phyloP scores from a whole-genome alignment of 495 filamentous ascomycete genomes.

The Bathelium albidoporum region DNA sequence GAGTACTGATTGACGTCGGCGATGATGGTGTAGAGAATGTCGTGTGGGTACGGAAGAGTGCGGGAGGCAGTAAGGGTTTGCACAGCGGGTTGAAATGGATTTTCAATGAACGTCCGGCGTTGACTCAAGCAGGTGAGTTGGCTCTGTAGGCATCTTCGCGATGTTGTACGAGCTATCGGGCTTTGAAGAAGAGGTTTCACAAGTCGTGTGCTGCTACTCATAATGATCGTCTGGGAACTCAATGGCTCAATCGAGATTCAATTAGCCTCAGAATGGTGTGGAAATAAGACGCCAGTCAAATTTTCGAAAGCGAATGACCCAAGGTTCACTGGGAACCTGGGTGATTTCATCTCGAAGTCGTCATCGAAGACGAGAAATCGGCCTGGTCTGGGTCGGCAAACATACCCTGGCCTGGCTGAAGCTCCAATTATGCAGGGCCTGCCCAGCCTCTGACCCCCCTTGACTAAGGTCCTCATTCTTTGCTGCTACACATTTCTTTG shows the following conservation, averaged over 20 bases:
- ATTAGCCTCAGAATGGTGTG: not conserved
- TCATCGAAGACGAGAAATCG: constrained; percentile 4
- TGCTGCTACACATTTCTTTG: too few species aligned
- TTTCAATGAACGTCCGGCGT: constrained; percentile 25
- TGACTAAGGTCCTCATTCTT: too few species aligned
- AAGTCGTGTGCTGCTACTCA: not conserved
- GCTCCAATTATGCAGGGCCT: not conserved
- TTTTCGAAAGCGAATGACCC: not conserved
- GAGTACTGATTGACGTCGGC: constrained; percentile 74
- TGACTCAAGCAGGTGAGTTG: not conserved
- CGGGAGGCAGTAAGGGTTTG: constrained; percentile 57
- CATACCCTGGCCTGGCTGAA: too few species aligned
- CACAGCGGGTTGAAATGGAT: constrained; percentile 19
- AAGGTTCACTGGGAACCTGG: not conserved
- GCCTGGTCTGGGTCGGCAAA: too few species aligned
- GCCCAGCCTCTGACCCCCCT: too few species aligned
- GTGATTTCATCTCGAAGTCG: not conserved
- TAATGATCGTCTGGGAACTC: not conserved
- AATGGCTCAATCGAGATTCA: not conserved
- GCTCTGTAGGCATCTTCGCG: not conserved
- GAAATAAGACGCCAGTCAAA: not conserved
- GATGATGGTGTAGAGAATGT: constrained; percentile 66
- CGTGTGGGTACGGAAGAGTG: constrained; percentile 66
- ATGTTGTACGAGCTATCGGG: not conserved
- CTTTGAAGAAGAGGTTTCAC: not conserved